These are phyloP conservation scores for Penicillium crystallinum DNA, from an alignment of 495 filamentous ascomycete species.

Conservation along the genomic window DNA sequence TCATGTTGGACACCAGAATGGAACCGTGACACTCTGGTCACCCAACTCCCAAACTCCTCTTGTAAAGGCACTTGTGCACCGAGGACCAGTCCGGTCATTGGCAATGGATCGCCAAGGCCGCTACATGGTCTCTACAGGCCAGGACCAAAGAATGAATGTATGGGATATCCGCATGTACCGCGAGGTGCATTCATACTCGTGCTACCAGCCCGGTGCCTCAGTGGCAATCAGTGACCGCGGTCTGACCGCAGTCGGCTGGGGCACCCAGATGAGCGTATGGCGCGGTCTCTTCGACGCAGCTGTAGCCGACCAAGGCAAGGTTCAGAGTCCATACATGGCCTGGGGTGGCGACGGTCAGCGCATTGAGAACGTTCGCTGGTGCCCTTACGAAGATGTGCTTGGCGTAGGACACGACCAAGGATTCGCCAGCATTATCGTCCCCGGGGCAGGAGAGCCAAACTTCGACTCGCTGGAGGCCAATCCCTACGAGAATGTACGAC, in stretches of 20 bases:
- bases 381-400: slow-evolving; percentile 89
- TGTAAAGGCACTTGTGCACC: slow-evolving; percentile 91
- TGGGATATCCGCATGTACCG: slow-evolving; percentile 96
- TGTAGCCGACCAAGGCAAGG: slow-evolving; percentile 63
- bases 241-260: slow-evolving; percentile 86
- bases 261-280: slow-evolving; percentile 85
- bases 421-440: slow-evolving; percentile 83
- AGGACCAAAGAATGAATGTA: slow-evolving; percentile 86
- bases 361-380: slow-evolving; percentile 82
- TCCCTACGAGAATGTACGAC: slow-evolving; percentile 92
- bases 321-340: slow-evolving; percentile 84
- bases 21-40: slow-evolving; percentile 92
- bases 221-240: slow-evolving; percentile 83
- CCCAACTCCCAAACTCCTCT: slow-evolving; percentile 81
- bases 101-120: slow-evolving; percentile 84
- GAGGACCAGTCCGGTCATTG: slow-evolving; percentile 82
- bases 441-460: slow-evolving; percentile 93
- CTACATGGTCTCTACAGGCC: slow-evolving; percentile 93
- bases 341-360: slow-evolving; percentile 84
- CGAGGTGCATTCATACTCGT: slow-evolving; percentile 86
- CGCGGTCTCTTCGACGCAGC: slow-evolving; percentile 76
- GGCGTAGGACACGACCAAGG: slow-evolving; percentile 80
- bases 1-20: slow-evolving; percentile 89
- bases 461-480: slow-evolving; percentile 91
- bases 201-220: slow-evolving; percentile 75